These are phyloP conservation scores for Lachnellula willkommii DNA, from an alignment of 2,329 filamentous ascomycete species.

Conservation along the genomic window DNA sequence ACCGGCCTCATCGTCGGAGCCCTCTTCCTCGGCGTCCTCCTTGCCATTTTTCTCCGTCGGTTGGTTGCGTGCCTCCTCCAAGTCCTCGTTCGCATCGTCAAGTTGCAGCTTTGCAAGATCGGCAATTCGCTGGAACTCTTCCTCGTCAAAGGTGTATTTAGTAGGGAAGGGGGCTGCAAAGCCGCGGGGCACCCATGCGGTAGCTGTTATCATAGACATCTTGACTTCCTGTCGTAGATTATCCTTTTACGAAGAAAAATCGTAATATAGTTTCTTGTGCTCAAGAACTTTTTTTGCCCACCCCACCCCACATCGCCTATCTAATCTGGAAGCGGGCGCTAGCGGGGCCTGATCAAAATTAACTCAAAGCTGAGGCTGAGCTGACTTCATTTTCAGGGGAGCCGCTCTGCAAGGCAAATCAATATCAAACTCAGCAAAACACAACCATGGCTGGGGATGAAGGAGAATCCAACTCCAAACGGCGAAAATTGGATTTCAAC, in stretches of 20 bases:
- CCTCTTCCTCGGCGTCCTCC: slow-evolving; percentile 36
- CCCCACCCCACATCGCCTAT: slow-evolving; percentile 1
- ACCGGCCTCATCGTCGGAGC: slow-evolving; percentile 25
- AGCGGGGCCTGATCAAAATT: too few species aligned
- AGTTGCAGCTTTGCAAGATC: slow-evolving; percentile 57
- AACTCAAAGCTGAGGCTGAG: too few species aligned
- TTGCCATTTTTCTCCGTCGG: slow-evolving; percentile 26
- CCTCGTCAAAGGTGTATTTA: slow-evolving; percentile 54
- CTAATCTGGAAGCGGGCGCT: slow-evolving; percentile 3
- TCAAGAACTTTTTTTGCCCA: slow-evolving; percentile 6
- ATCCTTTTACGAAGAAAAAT: neutral
- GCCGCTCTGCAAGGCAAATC: neutral
- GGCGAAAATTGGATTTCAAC: slow-evolving; percentile 60
- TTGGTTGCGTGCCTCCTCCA: slow-evolving; percentile 51
- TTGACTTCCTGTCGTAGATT: slow-evolving; percentile 1
- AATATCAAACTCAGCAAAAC: neutral
- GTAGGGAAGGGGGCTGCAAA: slow-evolving; percentile 54
- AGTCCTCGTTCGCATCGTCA: slow-evolving; percentile 84
- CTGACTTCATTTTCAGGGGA: neutral
- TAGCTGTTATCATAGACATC: slow-evolving; percentile 52
- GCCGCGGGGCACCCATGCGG: slow-evolving; percentile 53
- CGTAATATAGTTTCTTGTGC: neutral
- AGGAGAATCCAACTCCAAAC: slow-evolving; percentile 48
- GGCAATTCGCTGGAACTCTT: slow-evolving; percentile 53
- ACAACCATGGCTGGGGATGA: slow-evolving; percentile 37